phyloP scores from a whole-genome alignment of 345 rosid species.

The Balakata baccata region DNA sequence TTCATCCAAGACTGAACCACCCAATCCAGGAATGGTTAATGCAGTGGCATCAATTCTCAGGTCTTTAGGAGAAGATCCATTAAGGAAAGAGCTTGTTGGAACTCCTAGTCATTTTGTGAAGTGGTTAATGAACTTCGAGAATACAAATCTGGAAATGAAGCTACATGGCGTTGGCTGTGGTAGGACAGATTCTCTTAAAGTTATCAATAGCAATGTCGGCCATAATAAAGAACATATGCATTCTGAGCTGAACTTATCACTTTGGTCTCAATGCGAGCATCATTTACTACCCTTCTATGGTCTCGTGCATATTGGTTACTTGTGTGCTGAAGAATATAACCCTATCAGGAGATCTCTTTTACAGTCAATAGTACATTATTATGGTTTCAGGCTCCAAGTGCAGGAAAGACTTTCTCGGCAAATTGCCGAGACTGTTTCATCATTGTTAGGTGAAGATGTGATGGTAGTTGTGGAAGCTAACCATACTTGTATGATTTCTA shows the following conservation, averaged over 20 bases:
- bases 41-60: slow-evolving; percentile 65
- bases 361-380: slow-evolving; percentile 75
- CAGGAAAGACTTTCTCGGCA: slow-evolving; percentile 93
- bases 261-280: slow-evolving; percentile 97
- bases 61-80: slow-evolving; percentile 91
- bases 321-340: slow-evolving; percentile 41
- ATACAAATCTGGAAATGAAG: slow-evolving; percentile 56
- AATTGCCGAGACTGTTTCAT: slow-evolving; percentile 75
- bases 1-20: slow-evolving; percentile 33
- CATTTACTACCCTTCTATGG: slow-evolving; percentile 97
- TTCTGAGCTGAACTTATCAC: slow-evolving; percentile 64
- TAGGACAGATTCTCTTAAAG: slow-evolving; percentile 23
- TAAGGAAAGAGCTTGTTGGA: slow-evolving; percentile 70
- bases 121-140: slow-evolving; percentile 87
- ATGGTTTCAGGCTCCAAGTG: slow-evolving; percentile 95
- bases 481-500: slow-evolving; percentile 90
- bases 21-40: slow-evolving; percentile 53
- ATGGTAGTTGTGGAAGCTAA: slow-evolving; percentile 87
- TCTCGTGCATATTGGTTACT: slow-evolving; percentile 80
- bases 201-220: slow-evolving; percentile 32
- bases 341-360: slow-evolving; percentile 50
- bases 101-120: slow-evolving; percentile 69
- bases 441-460: slow-evolving; percentile 70
- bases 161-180: slow-evolving; percentile 42
- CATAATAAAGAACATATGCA: slow-evolving; percentile 33